These are phyloP conservation scores for Rosa multiflora DNA, from an alignment of 306 rosid species.

Conservation along the genomic window DNA sequence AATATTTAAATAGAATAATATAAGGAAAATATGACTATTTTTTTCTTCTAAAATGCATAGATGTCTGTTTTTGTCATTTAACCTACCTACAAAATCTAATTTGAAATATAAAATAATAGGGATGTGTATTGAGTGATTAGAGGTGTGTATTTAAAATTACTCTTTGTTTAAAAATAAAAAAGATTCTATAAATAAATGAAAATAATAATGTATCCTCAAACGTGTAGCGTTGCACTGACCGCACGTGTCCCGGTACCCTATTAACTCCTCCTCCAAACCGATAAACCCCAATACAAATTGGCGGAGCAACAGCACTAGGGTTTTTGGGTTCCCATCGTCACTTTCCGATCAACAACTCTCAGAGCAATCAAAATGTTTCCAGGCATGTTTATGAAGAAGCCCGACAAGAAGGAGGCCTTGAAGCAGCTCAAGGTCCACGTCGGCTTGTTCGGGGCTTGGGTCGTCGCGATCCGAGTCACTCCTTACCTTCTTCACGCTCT, in stretches of 20 bases:
- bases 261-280: not conserved
- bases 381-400: conserved; percentile 94
- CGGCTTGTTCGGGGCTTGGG: conserved; percentile 86
- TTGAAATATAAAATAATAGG: too few species aligned
- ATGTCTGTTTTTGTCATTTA: too few species aligned
- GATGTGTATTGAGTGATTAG: too few species aligned
- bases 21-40: too few species aligned
- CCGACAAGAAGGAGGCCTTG: conserved; percentile 78
- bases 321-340: conserved; percentile 11
- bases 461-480: conserved; percentile 68
- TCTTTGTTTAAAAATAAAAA: too few species aligned
- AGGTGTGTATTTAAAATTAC: too few species aligned
- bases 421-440: conserved; percentile 83
- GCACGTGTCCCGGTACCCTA: not conserved
- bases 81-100: too few species aligned
- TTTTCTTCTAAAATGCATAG: too few species aligned
- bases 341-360: not conserved
- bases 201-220: not conserved
- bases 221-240: not conserved
- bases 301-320: not conserved
- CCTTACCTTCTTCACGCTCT: conserved; percentile 80
- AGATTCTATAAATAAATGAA: not conserved
- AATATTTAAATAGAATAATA: too few species aligned
- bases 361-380: conserved; percentile 61
- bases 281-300: not conserved